Conservation (phyloP, 768 basidiomycete genomes). For the Sarcodon aspratus region DNA sequence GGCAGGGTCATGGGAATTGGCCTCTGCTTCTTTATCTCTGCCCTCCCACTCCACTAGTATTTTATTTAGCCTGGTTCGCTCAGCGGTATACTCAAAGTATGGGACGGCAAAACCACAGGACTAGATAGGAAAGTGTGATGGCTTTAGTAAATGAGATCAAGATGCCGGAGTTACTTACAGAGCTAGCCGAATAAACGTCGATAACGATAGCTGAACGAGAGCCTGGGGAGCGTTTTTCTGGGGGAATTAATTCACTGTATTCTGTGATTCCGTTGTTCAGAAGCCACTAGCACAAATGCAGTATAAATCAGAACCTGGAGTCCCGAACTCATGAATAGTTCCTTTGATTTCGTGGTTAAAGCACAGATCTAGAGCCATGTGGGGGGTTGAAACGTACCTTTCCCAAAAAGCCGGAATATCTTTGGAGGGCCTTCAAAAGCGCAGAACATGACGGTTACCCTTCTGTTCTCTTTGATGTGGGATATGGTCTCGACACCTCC, state of each 20-base stretch:
- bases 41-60: conserved; percentile 33
- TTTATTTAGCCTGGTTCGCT: conserved; percentile 41
- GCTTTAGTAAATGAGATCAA: conserved; percentile 7
- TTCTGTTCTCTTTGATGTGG: conserved; percentile 51
- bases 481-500: conserved; percentile 47
- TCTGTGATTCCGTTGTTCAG: not conserved
- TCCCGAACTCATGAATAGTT: not conserved
- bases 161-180: conserved; percentile 17
- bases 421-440: conserved; percentile 50
- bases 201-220: conserved; percentile 12
- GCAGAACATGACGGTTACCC: conserved; percentile 50
- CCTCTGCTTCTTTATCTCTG: conserved; percentile 18
- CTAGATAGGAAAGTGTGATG: conserved; percentile 20
- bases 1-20: conserved; percentile 1
- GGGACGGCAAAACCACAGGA: conserved; percentile 62
- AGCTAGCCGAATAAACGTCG: conserved; percentile 45
- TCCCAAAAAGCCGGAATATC: conserved; percentile 50
- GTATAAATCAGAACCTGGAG: too few relatives aligned
- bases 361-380: not conserved
- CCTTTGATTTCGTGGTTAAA: not conserved
- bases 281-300: too few relatives aligned
- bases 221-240: not conserved
- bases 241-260: conserved; percentile 7
- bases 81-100: conserved; percentile 41
- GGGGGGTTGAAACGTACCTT: conserved; percentile 23